phyloP scores from a whole-genome alignment of 1,284 basidiomycete genomes.

The Gomphus bonarii region DNA sequence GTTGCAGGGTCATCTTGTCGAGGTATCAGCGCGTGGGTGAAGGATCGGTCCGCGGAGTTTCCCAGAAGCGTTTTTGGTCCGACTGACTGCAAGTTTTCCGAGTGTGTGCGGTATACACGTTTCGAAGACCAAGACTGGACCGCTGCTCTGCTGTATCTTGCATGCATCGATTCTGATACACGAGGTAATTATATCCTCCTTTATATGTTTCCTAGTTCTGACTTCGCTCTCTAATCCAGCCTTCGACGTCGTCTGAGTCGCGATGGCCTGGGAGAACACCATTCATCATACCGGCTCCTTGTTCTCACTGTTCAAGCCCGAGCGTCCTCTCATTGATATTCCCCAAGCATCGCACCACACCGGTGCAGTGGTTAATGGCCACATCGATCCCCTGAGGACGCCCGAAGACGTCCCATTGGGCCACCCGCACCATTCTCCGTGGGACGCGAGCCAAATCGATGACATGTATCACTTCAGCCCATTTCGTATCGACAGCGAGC shows the following conservation, averaged over 20 bases:
- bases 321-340: constrained; percentile 4
- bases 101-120: not conserved
- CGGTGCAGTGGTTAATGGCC: not conserved
- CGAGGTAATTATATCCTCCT: not conserved
- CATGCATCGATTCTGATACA: constrained; percentile 7
- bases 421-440: not conserved
- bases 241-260: not conserved
- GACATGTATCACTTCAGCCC: not conserved
- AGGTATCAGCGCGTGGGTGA: not conserved
- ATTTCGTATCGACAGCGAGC: not conserved
- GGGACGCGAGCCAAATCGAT: not conserved
- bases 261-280: constrained; percentile 6
- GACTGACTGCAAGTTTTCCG: not conserved
- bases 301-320: constrained; percentile 2
- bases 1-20: not conserved
- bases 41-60: not conserved
- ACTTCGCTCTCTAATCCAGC: not conserved
- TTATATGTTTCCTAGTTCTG: not conserved
- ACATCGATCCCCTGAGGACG: not conserved
- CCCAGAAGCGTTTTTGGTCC: not conserved
- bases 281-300: not conserved
- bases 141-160: not conserved
- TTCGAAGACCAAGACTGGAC: not conserved
- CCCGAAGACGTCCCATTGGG: not conserved
- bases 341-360: not conserved